Evolutionary conservation across 164 flowering plant genomes (phyloP).

Genomic region (Cinnamomum chago): DNA sequence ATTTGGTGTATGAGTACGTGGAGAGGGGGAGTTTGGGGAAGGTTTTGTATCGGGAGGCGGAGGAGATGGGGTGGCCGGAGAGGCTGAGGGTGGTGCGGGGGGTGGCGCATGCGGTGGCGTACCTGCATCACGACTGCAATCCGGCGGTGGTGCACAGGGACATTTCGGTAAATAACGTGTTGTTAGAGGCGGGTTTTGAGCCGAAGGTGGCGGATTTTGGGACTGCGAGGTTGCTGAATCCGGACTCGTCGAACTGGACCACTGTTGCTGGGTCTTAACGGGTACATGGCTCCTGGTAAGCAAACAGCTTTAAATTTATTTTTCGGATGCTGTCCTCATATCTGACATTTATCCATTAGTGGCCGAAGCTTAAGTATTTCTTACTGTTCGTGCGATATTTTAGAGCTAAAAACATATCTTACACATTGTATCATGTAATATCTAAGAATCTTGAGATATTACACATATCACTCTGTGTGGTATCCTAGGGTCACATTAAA

Average conservation of each 20-base stretch:
- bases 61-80: constrained; percentile 18
- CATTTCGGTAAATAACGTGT: constrained; percentile 17
- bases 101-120: constrained; percentile 22
- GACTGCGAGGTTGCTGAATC: constrained; percentile 17
- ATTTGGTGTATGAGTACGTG: constrained; percentile 15
- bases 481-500: no score
- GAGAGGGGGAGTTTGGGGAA: constrained; percentile 24
- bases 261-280: constrained; percentile 10
- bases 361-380: no score
- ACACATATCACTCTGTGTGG: no score
- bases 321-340: no score
- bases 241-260: constrained; percentile 4
- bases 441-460: no score
- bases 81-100: constrained; percentile 23
- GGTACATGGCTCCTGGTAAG: constrained; percentile 16
- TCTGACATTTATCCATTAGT: no score
- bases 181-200: constrained; percentile 19
- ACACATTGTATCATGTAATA: no score
- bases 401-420: no score
- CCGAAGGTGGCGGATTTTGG: constrained; percentile 25
- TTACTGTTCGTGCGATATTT: no score
- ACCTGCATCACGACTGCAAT: constrained; percentile 10
- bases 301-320: no score
- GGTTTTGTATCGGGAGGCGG: constrained; percentile 4
- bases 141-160: constrained; percentile 12